phyloP scores from a whole-genome alignment of 495 filamentous ascomycete genomes.

The Penicillium steckii region DNA sequence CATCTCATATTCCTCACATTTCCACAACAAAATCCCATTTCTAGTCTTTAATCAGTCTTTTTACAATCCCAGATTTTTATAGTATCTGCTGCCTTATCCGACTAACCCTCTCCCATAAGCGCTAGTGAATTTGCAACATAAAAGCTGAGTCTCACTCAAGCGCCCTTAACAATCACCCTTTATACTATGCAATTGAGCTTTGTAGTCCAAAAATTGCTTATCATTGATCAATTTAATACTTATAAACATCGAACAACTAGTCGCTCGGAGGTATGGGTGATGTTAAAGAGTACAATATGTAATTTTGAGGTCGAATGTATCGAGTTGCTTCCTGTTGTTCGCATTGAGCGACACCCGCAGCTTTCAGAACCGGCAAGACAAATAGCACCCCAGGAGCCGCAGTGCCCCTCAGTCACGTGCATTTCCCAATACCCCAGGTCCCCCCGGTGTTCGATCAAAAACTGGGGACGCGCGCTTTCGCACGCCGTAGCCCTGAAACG shows the following conservation, averaged over 20 bases:
- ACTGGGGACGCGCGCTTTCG: background rate
- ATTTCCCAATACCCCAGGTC: slow-evolving; percentile 4
- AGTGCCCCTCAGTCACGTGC: slow-evolving; percentile 4
- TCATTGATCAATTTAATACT: background rate
- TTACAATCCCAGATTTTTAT: background rate
- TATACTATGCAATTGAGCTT: background rate
- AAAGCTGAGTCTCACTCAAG: background rate
- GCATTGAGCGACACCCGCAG: slow-evolving; percentile 4
- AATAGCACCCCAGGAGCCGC: slow-evolving; percentile 1
- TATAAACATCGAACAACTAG: background rate
- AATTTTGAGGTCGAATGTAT: slow-evolving; percentile 1
- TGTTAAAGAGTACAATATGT: background rate
- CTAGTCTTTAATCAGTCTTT: background rate
- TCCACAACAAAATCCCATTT: background rate
- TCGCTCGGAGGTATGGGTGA: background rate
- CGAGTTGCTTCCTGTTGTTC: background rate
- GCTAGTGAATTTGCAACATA: background rate
- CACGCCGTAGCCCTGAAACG: background rate
- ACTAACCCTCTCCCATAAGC: slow-evolving; percentile 1
- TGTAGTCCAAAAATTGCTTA: background rate
- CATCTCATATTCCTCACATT: background rate
- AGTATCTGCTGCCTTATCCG: background rate
- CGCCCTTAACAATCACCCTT: background rate
- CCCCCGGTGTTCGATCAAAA: background rate
- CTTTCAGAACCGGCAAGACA: background rate